These are phyloP conservation scores for Recurvomyces mirabilis DNA, from an alignment of 495 filamentous ascomycete species.

Conservation along the genomic window DNA sequence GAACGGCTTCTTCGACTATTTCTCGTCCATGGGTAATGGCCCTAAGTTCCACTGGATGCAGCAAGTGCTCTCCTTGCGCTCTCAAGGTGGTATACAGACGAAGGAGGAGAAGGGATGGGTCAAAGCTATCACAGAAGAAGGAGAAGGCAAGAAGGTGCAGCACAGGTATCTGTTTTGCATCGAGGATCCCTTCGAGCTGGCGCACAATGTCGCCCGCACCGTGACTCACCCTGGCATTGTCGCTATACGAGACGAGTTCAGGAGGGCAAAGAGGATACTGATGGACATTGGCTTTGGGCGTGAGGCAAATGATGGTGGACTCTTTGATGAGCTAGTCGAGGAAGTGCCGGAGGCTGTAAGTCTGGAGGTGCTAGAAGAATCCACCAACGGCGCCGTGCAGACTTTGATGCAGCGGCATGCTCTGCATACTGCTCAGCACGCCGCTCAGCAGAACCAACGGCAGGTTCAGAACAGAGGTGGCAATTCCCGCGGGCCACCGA, in stretches of 20 bases:
- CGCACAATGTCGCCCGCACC: constrained; percentile 73
- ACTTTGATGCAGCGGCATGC: background rate
- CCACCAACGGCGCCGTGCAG: background rate
- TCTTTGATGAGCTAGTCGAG: constrained; percentile 29
- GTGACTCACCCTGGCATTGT: constrained; percentile 66
- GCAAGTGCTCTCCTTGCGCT: constrained; percentile 61
- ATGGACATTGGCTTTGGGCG: constrained; percentile 21
- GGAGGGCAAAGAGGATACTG: constrained; percentile 59
- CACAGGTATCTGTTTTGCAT: constrained; percentile 77
- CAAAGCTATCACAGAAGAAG: constrained; percentile 47
- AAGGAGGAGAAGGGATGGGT: constrained; percentile 72
- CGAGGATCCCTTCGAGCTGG: constrained; percentile 75
- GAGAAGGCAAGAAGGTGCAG: constrained; percentile 48
- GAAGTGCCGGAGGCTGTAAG: background rate
- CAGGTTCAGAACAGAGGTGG: too few species aligned
- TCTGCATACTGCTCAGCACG: background rate
- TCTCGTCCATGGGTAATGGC: constrained; percentile 43
- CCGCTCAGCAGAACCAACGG: background rate
- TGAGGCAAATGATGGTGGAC: constrained; percentile 19
- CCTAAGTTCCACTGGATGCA: constrained; percentile 54
- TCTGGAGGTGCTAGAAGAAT: background rate
- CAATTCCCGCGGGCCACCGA: too few species aligned
- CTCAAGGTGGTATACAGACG: constrained; percentile 50
- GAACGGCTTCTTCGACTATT: constrained; percentile 74
- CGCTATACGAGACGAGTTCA: constrained; percentile 67